Base-by-base conservation (phyloP, 2,329 filamentous ascomycete species). In the Escovopsis sp. region DNA sequence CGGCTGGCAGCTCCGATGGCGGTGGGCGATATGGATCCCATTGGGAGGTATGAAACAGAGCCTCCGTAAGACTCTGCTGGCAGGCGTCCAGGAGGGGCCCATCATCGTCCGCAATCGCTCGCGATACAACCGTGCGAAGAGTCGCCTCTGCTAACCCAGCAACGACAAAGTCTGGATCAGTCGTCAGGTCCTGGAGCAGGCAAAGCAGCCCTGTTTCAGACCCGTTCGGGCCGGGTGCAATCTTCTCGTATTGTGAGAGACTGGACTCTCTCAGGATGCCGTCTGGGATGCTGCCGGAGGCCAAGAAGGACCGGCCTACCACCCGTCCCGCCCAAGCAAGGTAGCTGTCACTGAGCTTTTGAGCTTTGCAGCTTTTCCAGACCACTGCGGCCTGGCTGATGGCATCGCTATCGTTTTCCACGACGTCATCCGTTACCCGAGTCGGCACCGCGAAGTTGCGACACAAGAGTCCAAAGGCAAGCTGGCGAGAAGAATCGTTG, bases 281-380 rank as follows among this genome's bases (percentile, higher is more conserved):
- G 31, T 66, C 57, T 13, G 77, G 74, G 6, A 85, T 70, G 42
- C 76, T 68, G 2, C 87, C 87, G 25, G 78, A 84, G 13, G 83
- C 74, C 33, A 81, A 79, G 60, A 88, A 96, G 0, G 85, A 80
- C 55, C 86, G 76, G 7, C 93, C 91, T 36, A 96, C 68, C 2
- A 88, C 81, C 47, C 81, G 74, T 3, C 84, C 88, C 36, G 84
- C 83, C 93, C 93, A 98, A 1, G 84, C 65, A 1, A 86, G 65
- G 56, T 91, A 95, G 13, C 76, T 72, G 24, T 73, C 64, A 43
- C 78, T 82, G 13, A 81, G 66, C 2, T 72, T 64, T 32, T 71
- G 66, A n/a, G 73, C 68, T 44, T 74, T 70, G 50, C 86, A 83
- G 35, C 83, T 87, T 54, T 80, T 79, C 79, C 82, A 91, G 0